A percentile compares a stretch with the other conserved stretches of the same genome.
Evolutionary conservation across 305 asterid genomes (phyloP).

Genomic region (Solanum hybrid): DNA sequence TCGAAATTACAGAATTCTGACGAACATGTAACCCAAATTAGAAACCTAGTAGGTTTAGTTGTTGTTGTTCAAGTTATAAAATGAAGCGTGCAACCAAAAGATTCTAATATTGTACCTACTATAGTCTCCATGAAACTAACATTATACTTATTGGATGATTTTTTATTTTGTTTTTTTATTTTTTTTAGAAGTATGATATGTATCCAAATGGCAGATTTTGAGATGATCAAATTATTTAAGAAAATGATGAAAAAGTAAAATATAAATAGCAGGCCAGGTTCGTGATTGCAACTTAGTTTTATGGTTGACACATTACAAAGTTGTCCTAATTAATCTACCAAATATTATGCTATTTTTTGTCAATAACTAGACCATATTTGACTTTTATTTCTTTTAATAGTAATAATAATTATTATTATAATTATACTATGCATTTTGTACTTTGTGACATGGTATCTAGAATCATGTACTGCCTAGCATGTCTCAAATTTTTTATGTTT

Average conservation of each 20-base stretch:
- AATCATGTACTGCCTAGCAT: conserved; percentile 1
- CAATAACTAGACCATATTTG: conserved; percentile 26
- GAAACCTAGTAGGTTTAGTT: background rate
- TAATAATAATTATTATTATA: background rate
- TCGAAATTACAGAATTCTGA: background rate
- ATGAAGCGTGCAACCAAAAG: background rate
- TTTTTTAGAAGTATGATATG: background rate
- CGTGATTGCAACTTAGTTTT: conserved; percentile 24
- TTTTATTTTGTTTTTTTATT: background rate
- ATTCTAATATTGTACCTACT: background rate
- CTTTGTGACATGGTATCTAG: background rate
- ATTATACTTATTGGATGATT: background rate
- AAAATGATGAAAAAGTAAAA: background rate
- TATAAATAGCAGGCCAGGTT: conserved; percentile 26
- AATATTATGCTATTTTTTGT: conserved; percentile 20
- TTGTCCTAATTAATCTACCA: conserved; percentile 5
- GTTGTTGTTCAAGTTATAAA: background rate
- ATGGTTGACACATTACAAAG: conserved; percentile 19
- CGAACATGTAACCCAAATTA: background rate
- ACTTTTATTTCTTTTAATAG: conserved; percentile 12
- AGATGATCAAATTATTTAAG: background rate
- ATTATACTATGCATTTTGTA: background rate
- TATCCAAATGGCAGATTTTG: conserved; percentile 1
- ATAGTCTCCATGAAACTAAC: background rate
- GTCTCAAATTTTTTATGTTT: background rate